Base-by-base conservation (phyloP, 495 filamentous ascomycete genomes). In the Paragyromitra xinjiangensis region DNA sequence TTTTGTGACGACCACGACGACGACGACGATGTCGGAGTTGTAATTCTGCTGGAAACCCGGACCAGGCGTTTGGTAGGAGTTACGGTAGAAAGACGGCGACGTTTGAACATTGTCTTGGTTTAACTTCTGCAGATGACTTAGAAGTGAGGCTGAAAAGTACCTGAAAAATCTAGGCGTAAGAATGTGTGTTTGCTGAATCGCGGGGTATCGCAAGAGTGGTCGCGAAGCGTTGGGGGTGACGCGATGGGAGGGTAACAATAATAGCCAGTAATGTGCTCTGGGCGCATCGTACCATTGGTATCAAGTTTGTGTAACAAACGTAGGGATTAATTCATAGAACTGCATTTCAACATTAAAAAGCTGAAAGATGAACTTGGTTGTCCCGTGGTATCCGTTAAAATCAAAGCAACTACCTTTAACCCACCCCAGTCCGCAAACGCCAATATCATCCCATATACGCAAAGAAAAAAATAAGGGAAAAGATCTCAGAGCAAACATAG, bases 371-470 rank as follows among this genome's bases (percentile, higher is more conserved):
- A 59, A 59, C 34, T 22, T 39, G 16, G 55, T 12, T 6, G n/a
- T 22, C 12, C 16, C 5, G 6, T 26, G 51, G 40, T 74, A 50
- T 74, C 26, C 29, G n/a, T 9, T 59, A 69, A 69, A 74, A 61
- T 26, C 6, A 61, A 40, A 42, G 14, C 5, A 45, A 59, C 63
- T 9, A 48, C 51, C 26, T 37, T 68, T 64, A n/a, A 63, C 26
- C 37, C 39, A 26, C 19, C 16, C 5, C 16, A 39, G 9, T 8
- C 58, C 6, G 42, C 42, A 40, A 74, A 69, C 71, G 64, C 71
- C 71, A 34, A 37, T 53, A 64, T 11, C 37, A 40, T 42, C 64
- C 64, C 26, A 69, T 69, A 69, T 69, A 24, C 62, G 64, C 64
- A 67, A 68, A 61, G 26, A 55, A 55, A 53, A 3, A 24, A 48